phyloP scores from a whole-genome alignment of 805 yeast genomes.

The Yamadazyma akitaensis region DNA sequence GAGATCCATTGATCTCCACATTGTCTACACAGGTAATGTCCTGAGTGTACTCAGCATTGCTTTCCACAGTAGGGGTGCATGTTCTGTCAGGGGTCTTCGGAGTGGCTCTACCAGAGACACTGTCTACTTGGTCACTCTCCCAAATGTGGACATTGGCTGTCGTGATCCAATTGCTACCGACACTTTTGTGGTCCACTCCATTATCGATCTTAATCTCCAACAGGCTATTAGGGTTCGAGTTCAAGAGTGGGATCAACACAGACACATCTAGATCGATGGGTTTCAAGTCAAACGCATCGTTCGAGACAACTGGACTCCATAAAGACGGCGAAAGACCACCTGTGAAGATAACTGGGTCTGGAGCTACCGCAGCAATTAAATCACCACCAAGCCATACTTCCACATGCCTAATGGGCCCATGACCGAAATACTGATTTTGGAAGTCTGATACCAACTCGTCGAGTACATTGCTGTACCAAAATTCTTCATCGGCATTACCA shows the following conservation, averaged over 20 bases:
- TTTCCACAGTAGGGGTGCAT: constrained; percentile 3
- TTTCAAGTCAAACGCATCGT: constrained; percentile 69
- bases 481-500: constrained; percentile 80
- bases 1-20: constrained; percentile 30
- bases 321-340: constrained; percentile 80
- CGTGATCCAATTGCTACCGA: constrained; percentile 57
- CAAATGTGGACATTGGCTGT: constrained; percentile 55
- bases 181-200: constrained; percentile 32
- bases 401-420: constrained; percentile 70
- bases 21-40: constrained; percentile 33
- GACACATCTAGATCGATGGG: constrained; percentile 70
- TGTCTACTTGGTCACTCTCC: constrained; percentile 46
- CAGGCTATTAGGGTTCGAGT: constrained; percentile 28
- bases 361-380: constrained; percentile 59
- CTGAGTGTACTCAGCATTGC: constrained; percentile 22
- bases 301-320: constrained; percentile 79
- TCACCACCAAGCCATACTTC: constrained; percentile 59
- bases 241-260: constrained; percentile 60
- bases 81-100: not conserved
- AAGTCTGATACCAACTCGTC: constrained; percentile 47
- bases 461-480: constrained; percentile 69
- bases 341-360: constrained; percentile 72
- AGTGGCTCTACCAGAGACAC: constrained; percentile 20
- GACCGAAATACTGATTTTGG: constrained; percentile 40
- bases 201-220: constrained; percentile 50